phyloP scores from a whole-genome alignment of 352 stramenopile species.

The Globisporangium orthogonon region DNA sequence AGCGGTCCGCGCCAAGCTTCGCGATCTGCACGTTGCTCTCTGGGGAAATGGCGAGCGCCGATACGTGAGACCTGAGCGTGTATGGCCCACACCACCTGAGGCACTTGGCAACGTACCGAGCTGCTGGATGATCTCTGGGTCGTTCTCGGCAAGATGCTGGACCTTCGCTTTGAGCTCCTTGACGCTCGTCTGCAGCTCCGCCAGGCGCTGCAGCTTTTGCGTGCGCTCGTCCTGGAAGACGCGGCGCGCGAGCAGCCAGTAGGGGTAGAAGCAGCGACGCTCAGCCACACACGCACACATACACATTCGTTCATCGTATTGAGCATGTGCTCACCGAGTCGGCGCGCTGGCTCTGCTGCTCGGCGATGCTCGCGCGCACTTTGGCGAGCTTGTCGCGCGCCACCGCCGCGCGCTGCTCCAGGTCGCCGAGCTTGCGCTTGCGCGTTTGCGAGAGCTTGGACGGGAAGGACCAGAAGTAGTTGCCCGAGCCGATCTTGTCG shows the following conservation, averaged over 20 bases:
- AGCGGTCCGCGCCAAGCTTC: constrained; percentile 69
- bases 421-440: constrained; percentile 66
- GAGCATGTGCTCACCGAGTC: constrained; percentile 37
- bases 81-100: not conserved
- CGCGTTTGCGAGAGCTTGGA: constrained; percentile 75
- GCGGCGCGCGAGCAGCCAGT: not conserved
- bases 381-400: constrained; percentile 35
- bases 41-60: not conserved
- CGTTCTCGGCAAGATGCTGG: constrained; percentile 66
- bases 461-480: constrained; percentile 88
- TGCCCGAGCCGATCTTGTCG: constrained; percentile 85
- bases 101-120: constrained; percentile 22
- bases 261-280: too few relatives aligned
- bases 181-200: constrained; percentile 42
- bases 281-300: too few relatives aligned
- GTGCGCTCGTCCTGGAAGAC: constrained; percentile 44
- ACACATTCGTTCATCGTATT: too few relatives aligned
- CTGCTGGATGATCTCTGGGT: constrained; percentile 57
- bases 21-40: constrained; percentile 50
- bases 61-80: not conserved
- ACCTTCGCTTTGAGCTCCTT: constrained; percentile 43
- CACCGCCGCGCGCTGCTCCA: constrained; percentile 43
- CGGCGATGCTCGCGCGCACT: constrained; percentile 42
- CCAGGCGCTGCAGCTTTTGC: constrained; percentile 48
- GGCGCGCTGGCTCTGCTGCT: constrained; percentile 36